Evolutionary conservation across 2,329 filamentous ascomycete species (phyloP), one percentile per base, ranked within the genome.

Genomic region (Cordyceps tenuipes): DNA sequence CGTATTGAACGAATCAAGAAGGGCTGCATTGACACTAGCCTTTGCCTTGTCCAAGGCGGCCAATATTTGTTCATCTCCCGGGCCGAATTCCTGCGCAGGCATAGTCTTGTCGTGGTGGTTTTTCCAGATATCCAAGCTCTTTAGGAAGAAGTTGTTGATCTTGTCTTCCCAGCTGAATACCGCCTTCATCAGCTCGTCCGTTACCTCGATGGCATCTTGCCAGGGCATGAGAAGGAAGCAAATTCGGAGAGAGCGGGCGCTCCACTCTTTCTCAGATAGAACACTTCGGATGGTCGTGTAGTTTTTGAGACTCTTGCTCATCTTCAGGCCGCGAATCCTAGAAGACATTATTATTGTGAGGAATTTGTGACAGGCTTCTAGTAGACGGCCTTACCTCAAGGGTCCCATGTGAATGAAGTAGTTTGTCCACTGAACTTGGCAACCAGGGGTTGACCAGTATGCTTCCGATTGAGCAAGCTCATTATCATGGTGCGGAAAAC

Each of bases 91-190:
- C n/a, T n/a, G n/a, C n/a, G n/a, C n/a, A n/a, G n/a, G n/a, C n/a
- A n/a, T n/a, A n/a, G n/a, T n/a, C n/a, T n/a, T n/a, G n/a, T n/a
- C n/a, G n/a, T n/a, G n/a, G n/a, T n/a, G n/a, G n/a, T n/a, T n/a
- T 23, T 50, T 62, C 48, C 50, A 62, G n/a, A 63, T 50, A 34
- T 67, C 65, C 29, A 71, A 60, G 36, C 72, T 68, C 64, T 72
- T 72, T 39, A 73, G 67, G 59, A 73, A 74, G 61, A 74, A 73
- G 62, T 72, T 72, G 68, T 85, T 83, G n/a, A 89, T 72, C 59
- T 82, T 83, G 63, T 83, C 82, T 66, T 90, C 87, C 80, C 84
- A 89, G 1, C 78, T 77, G 57, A 76, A 77, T 5, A 82, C 83
- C 56, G 79, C 77, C 62, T 80, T 83, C 44, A 86, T 54, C 46